A percentile compares a stretch with the other conserved stretches of the same genome.
Evolutionary conservation across 768 basidiomycete genomes (phyloP).

Genomic region (Tulasnella sp.): DNA sequence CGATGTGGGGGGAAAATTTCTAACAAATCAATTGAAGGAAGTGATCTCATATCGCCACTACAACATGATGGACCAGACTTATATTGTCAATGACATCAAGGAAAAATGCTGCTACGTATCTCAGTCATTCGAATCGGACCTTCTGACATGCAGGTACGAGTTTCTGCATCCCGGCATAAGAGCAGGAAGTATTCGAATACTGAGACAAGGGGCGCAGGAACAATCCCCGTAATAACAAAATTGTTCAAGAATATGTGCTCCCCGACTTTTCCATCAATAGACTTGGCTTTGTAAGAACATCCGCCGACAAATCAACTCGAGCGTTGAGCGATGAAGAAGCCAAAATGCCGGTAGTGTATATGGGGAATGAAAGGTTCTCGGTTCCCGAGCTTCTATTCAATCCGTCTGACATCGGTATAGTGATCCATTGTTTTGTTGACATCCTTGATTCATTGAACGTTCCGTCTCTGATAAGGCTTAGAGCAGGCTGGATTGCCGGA

Average conservation of each 20-base stretch:
- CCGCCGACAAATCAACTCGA: slow-evolving; percentile 32
- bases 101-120: slow-evolving; percentile 85
- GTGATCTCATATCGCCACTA: slow-evolving; percentile 89
- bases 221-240: slow-evolving; percentile 45
- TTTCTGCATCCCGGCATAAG: background rate
- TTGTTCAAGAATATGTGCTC: slow-evolving; percentile 80
- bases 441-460: background rate
- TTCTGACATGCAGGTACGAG: slow-evolving; percentile 67
- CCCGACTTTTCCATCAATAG: slow-evolving; percentile 59
- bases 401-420: slow-evolving; percentile 86
- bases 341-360: slow-evolving; percentile 45
- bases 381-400: slow-evolving; percentile 89
- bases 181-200: slow-evolving; percentile 2
- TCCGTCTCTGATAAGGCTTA: slow-evolving; percentile 38
- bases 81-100: slow-evolving; percentile 86
- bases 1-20: slow-evolving; percentile 87
- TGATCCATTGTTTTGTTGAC: slow-evolving; percentile 25
- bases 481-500: slow-evolving; percentile 68
- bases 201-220: slow-evolving; percentile 28
- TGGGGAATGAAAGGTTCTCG: slow-evolving; percentile 85
- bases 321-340: background rate
- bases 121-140: slow-evolving; percentile 48
- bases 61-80: slow-evolving; percentile 97
- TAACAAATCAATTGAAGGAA: slow-evolving; percentile 92
- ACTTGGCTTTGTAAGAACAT: slow-evolving; percentile 31